These are phyloP conservation scores for Pisolithus orientalis DNA, from an alignment of 768 basidiomycete genomes.

Conservation along the genomic window DNA sequence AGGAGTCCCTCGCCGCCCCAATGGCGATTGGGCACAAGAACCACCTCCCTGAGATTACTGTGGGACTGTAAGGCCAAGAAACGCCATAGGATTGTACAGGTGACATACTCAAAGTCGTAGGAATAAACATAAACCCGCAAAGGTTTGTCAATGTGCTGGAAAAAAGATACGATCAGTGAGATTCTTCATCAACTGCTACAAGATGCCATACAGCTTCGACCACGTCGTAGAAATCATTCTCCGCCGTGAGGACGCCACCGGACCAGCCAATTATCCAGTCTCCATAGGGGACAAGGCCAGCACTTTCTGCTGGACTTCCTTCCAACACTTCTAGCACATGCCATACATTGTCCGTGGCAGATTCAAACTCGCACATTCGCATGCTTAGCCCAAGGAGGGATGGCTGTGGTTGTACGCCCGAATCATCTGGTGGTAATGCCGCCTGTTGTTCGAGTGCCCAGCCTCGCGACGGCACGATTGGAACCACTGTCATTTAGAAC, in stretches of 20 bases:
- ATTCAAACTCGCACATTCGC: conserved; percentile 87
- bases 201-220: conserved; percentile 74
- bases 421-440: conserved; percentile 31
- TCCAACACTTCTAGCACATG: conserved; percentile 96
- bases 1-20: conserved; percentile 97
- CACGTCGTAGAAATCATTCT: conserved; percentile 94
- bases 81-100: not conserved
- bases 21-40: conserved; percentile 90
- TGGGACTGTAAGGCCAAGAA: conserved; percentile 7
- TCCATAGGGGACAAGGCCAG: conserved; percentile 89
- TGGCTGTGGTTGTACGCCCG: conserved; percentile 52
- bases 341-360: conserved; percentile 92
- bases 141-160: conserved; percentile 88
- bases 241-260: conserved; percentile 83
- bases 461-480: conserved; percentile 74
- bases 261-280: conserved; percentile 87
- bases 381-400: conserved; percentile 92
- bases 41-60: conserved; percentile 88
- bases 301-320: conserved; percentile 93
- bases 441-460: conserved; percentile 59
- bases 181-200: not conserved
- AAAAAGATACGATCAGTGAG: conserved; percentile 7
- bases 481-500: conserved; percentile 52
- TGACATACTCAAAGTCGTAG: conserved; percentile 86
- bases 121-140: conserved; percentile 94